Base-by-base conservation (phyloP, 2,329 filamentous ascomycete species). In the Claviceps digitariae region DNA sequence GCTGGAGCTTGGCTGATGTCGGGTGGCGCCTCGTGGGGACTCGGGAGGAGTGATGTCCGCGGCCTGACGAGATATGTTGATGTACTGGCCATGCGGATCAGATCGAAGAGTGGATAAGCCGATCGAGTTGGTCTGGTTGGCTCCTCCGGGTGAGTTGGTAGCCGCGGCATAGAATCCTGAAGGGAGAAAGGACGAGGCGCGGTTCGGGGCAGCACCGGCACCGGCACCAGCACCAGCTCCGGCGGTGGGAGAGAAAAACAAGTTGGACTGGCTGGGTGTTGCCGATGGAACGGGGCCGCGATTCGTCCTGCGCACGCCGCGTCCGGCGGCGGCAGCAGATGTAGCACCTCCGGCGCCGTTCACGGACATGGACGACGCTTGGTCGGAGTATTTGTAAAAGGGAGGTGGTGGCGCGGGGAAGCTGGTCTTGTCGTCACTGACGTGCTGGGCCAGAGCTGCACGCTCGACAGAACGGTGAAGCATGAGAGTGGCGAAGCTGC, bases 241-340 rank as follows among this genome's bases (percentile, higher is more conserved):
- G 44, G 80, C 81, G 0, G 93, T 97, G 0, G 93, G 93, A 8
- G 90, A 95, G 74, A 95, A 98, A 78, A 98, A 98, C 17, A 97
- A 76, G 57, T 85, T 87, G 40, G 81, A 81, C 60, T 77, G 74
- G 63, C 79, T 86, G 12, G 75, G 81, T 27, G 77, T 81, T 50
- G 71, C 71, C 10, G 78, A 79, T 2, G 75, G 75, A 31, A 72
- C 68, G 3, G 76, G 74, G 1, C 73, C 76, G 48, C 78, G 76
- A 54, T 68, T 72, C 15, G 75, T 76, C 49, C 77, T 73, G 53
- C 78, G 73, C 29, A 71, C 69, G 40, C 72, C 73, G 27, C 79
- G 79, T 47, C 73, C 75, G 51, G 69, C 69, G 12, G 69, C 67
- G 29, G 70, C 55, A 23, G 54, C 55, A 12, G 53, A 68, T 15